Evolutionary conservation across 164 flowering plant species (phyloP).

Genomic region (Nymphaea colorata): DNA sequence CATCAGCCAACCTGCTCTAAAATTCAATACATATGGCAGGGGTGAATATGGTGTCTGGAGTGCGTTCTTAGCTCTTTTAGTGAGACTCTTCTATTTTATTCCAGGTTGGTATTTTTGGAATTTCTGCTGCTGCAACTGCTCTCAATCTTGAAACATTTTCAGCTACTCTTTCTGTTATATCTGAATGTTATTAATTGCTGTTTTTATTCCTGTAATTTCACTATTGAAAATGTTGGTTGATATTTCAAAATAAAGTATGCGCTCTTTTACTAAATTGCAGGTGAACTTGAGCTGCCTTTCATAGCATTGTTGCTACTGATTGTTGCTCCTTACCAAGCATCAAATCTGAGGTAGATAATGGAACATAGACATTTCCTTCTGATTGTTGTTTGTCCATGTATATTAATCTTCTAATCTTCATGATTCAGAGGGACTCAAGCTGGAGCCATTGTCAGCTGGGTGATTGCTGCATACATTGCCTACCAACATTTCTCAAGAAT

Average conservation of each 20-base stretch:
- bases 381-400: not conserved
- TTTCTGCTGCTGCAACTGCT: not conserved
- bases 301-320: slow-evolving; percentile 49
- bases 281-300: slow-evolving; percentile 76
- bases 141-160: not conserved
- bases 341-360: slow-evolving; percentile 35
- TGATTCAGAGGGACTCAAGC: slow-evolving; percentile 56
- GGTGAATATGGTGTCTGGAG: slow-evolving; percentile 85
- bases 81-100: slow-evolving; percentile 66
- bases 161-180: not conserved
- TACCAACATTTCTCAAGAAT: slow-evolving; percentile 66
- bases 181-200: slow-evolving; percentile 1
- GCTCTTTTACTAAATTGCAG: slow-evolving; percentile 19
- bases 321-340: slow-evolving; percentile 55
- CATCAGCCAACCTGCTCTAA: not conserved
- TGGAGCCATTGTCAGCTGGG: slow-evolving; percentile 48
- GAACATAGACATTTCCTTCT: not conserved
- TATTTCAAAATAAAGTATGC: not conserved
- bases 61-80: slow-evolving; percentile 73
- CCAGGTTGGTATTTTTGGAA: slow-evolving; percentile 42
- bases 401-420: not conserved
- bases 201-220: too few relatives aligned
- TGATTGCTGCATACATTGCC: slow-evolving; percentile 57
- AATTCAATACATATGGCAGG: slow-evolving; percentile 21
- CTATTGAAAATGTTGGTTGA: not conserved